These are phyloP conservation scores for Breynia disticha DNA, from an alignment of 441 rosid genomes.

Conservation along the genomic window DNA sequence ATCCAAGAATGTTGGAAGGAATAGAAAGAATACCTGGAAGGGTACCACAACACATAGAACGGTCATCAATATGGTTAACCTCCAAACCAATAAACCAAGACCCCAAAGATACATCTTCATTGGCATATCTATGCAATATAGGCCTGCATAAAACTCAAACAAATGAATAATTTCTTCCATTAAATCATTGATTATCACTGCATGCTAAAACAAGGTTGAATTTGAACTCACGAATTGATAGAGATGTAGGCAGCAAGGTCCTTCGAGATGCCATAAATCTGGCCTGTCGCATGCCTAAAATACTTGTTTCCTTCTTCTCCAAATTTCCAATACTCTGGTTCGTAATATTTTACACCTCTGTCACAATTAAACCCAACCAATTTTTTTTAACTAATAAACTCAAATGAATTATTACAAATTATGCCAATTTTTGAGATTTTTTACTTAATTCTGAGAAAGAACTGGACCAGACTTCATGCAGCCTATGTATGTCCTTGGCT, in stretches of 20 bases:
- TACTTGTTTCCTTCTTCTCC: constrained; percentile 86
- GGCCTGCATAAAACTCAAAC: constrained; percentile 25
- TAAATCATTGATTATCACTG: too few relatives aligned
- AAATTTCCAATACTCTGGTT: constrained; percentile 85
- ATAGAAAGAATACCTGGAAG: constrained; percentile 49
- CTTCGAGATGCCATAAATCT: constrained; percentile 72
- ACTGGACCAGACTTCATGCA: constrained; percentile 98
- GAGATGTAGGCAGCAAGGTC: constrained; percentile 78
- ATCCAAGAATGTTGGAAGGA: too few relatives aligned
- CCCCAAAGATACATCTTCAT: constrained; percentile 85
- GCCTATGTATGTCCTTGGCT: constrained; percentile 66
- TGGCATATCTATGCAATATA: constrained; percentile 74
- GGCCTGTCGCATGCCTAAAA: constrained; percentile 85
- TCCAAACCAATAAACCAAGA: constrained; percentile 79
- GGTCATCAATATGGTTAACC: constrained; percentile 74
- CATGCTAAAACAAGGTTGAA: too few relatives aligned
- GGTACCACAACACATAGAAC: constrained; percentile 80
- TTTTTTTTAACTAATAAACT: too few relatives aligned
- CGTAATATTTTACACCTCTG: constrained; percentile 70
- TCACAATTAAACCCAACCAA: background rate
- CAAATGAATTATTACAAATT: background rate
- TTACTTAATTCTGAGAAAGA: constrained; percentile 52
- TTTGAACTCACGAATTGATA: constrained; percentile 44
- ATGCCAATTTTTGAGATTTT: too few relatives aligned
- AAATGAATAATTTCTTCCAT: too few relatives aligned